Evolutionary conservation across 345 rosid species (phyloP).

Genomic region (Salix caprea): DNA sequence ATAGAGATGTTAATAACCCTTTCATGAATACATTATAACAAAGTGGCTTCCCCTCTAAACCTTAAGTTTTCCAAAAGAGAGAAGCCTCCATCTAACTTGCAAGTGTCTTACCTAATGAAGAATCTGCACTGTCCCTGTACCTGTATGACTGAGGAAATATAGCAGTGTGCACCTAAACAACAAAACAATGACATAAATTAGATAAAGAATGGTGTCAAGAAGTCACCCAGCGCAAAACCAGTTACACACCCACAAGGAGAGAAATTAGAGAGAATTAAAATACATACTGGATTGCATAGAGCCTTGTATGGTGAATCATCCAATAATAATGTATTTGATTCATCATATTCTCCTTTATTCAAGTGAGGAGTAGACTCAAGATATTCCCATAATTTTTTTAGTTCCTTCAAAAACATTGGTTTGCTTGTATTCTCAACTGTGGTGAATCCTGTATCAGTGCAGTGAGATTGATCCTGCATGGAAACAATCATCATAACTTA

Average conservation of each 20-base stretch:
- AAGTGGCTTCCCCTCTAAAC: not conserved
- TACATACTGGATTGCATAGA: conserved; percentile 28
- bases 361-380: conserved; percentile 10
- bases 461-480: conserved; percentile 24
- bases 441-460: conserved; percentile 18
- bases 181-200: conserved; percentile 5
- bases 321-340: conserved; percentile 24
- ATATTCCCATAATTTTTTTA: conserved; percentile 20
- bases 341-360: conserved; percentile 19
- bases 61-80: not conserved
- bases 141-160: conserved; percentile 65
- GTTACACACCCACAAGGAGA: not conserved
- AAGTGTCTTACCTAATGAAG: conserved; percentile 61
- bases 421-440: conserved; percentile 18
- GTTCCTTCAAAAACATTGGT: conserved; percentile 28
- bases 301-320: conserved; percentile 35
- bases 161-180: conserved; percentile 60
- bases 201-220: conserved; percentile 3
- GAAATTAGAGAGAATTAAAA: not conserved
- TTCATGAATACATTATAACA: not conserved
- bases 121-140: conserved; percentile 39
- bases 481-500: conserved; percentile 1
- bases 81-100: not conserved
- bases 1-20: not conserved
- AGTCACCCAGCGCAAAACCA: not conserved